A percentile compares a stretch with the other conserved stretches of the same genome.
Conservation (phyloP, 2,329 filamentous ascomycete genomes). For the Aureobasidium sp. region DNA sequence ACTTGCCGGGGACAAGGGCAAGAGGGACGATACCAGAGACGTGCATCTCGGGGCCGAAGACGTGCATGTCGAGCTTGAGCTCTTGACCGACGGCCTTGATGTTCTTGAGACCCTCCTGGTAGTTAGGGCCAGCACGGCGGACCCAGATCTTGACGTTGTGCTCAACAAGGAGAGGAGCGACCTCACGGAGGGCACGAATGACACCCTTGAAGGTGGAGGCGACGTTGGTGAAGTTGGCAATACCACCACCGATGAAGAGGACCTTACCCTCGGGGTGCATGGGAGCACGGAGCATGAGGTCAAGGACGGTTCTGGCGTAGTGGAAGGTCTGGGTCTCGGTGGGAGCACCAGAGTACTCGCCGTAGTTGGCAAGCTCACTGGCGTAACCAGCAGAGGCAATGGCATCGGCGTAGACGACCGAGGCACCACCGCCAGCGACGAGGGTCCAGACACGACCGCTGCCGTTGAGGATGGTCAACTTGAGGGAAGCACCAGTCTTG, state of each 20-base stretch:
- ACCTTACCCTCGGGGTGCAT: constrained; percentile 86
- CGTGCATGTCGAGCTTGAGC: constrained; percentile 92
- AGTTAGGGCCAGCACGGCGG: constrained; percentile 83
- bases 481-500: constrained; percentile 98
- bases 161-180: constrained; percentile 75
- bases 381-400: constrained; percentile 95
- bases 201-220: constrained; percentile 99
- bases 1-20: constrained; percentile 60
- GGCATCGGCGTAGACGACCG: constrained; percentile 96
- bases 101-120: constrained; percentile 99
- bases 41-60: constrained; percentile 72
- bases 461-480: constrained; percentile 91
- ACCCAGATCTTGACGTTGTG: constrained; percentile 99
- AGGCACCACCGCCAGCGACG: constrained; percentile 98
- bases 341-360: constrained; percentile 98
- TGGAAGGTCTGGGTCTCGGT: constrained; percentile 99
- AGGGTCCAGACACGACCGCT: constrained; percentile 94
- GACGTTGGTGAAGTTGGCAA: constrained; percentile 99
- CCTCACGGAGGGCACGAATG: constrained; percentile 90
- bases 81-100: constrained; percentile 96
- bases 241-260: constrained; percentile 98
- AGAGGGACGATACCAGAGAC: constrained; percentile 94
- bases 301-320: constrained; percentile 93
- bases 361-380: constrained; percentile 96
- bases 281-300: constrained; percentile 93